These are phyloP conservation scores for Heliamphora exappendiculata DNA, from an alignment of 148 eudicot genomes.

Conservation along the genomic window DNA sequence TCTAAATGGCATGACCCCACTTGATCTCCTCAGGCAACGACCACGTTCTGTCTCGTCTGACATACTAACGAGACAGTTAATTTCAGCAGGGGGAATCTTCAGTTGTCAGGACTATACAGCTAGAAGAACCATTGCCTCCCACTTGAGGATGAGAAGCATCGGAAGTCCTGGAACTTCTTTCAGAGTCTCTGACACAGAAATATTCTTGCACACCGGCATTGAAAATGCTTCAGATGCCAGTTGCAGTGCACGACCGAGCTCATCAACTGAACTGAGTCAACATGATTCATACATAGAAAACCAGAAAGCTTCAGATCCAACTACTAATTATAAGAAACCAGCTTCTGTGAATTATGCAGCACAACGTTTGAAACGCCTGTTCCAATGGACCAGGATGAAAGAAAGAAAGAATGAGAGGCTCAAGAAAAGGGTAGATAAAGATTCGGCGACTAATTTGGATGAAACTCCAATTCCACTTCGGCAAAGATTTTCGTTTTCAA, in stretches of 20 bases:
- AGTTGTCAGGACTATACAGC: constrained; percentile 58
- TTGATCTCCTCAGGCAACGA: constrained; percentile 76
- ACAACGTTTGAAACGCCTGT: constrained; percentile 45
- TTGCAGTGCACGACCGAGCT: constrained; percentile 13
- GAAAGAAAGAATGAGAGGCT: constrained; percentile 22
- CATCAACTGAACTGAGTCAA: constrained; percentile 36
- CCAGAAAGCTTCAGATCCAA: constrained; percentile 7
- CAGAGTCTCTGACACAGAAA: constrained; percentile 56
- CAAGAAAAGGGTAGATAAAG: constrained; percentile 30
- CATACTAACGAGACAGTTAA: constrained; percentile 51
- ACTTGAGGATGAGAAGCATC: constrained; percentile 58
- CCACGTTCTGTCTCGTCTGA: constrained; percentile 74
- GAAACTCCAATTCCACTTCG: constrained; percentile 59
- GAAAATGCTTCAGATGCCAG: constrained; percentile 30
- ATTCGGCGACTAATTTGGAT: constrained; percentile 24
- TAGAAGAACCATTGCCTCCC: constrained; percentile 71
- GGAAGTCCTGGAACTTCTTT: constrained; percentile 88
- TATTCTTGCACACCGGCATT: constrained; percentile 50
- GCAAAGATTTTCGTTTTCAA: constrained; percentile 55
- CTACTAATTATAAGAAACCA: constrained; percentile 28
- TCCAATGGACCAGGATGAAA: constrained; percentile 61
- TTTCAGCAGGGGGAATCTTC: constrained; percentile 84
- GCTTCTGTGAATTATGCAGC: constrained; percentile 36
- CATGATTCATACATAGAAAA: constrained; percentile 28
- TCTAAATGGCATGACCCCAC: constrained; percentile 66